Evolutionary conservation across 2,329 filamentous ascomycete genomes (phyloP).

Genomic region (Botrytis porri): DNA sequence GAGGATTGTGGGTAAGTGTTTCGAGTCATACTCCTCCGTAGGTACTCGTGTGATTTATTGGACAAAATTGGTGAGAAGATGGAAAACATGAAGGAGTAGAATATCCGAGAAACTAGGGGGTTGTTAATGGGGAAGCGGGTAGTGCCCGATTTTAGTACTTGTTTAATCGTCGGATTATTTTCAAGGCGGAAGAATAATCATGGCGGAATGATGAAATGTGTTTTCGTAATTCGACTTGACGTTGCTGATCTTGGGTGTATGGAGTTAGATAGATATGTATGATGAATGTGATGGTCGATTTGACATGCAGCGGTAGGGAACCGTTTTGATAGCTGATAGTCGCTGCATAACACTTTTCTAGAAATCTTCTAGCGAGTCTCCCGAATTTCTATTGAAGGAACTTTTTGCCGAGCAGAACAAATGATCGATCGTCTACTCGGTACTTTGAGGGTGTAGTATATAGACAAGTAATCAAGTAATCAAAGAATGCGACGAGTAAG

Average conservation of each 20-base stretch:
- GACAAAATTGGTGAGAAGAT: background rate
- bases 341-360: conserved; percentile 1
- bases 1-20: background rate
- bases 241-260: background rate
- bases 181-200: background rate
- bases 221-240: background rate
- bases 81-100: background rate
- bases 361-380: conserved; percentile 4
- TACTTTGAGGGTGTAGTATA: background rate
- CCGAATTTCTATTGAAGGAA: background rate
- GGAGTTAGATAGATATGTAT: background rate
- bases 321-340: background rate
- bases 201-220: background rate
- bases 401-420: background rate
- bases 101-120: background rate
- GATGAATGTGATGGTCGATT: background rate
- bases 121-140: background rate
- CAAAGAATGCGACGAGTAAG: background rate
- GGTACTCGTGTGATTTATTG: background rate
- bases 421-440: background rate
- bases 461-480: background rate
- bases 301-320: background rate
- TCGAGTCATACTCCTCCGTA: background rate
- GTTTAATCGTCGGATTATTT: background rate
- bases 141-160: background rate